A percentile compares a stretch with the other conserved stretches of the same genome.
phyloP scores from a whole-genome alignment of 306 rosid genomes.

The Betula pendula region DNA sequence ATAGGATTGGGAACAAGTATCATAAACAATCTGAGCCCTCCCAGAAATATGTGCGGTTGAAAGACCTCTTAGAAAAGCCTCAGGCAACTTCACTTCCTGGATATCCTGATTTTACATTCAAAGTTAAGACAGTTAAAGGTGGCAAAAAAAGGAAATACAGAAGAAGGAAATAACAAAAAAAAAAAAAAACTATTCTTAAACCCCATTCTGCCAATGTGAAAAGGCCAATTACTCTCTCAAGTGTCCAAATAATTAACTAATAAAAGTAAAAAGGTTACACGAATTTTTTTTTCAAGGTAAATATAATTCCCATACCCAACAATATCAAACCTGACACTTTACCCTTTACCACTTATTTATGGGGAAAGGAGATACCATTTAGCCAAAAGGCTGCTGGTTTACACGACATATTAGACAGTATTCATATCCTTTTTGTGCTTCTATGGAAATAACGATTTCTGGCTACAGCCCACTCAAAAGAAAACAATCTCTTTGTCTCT shows the following conservation, averaged over 20 bases:
- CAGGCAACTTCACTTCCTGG: slow-evolving; percentile 51
- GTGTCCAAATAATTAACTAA: neutral
- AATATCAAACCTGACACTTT: neutral
- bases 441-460: neutral
- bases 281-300: neutral
- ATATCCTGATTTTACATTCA: slow-evolving; percentile 27
- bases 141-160: slow-evolving; percentile 2
- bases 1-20: slow-evolving; percentile 29
- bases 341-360: neutral
- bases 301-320: neutral
- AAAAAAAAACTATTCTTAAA: neutral
- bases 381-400: neutral
- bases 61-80: slow-evolving; percentile 67
- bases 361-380: neutral
- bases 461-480: neutral
- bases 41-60: slow-evolving; percentile 63
- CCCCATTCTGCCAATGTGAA: slow-evolving; percentile 7
- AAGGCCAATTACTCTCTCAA: neutral
- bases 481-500: neutral
- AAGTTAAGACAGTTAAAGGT: slow-evolving; percentile 7
- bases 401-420: neutral
- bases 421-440: neutral
- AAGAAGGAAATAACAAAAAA: neutral
- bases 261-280: neutral
- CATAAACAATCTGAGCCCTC: slow-evolving; percentile 67